Conservation (phyloP, 768 basidiomycete genomes). For the Lactarius indigo region DNA sequence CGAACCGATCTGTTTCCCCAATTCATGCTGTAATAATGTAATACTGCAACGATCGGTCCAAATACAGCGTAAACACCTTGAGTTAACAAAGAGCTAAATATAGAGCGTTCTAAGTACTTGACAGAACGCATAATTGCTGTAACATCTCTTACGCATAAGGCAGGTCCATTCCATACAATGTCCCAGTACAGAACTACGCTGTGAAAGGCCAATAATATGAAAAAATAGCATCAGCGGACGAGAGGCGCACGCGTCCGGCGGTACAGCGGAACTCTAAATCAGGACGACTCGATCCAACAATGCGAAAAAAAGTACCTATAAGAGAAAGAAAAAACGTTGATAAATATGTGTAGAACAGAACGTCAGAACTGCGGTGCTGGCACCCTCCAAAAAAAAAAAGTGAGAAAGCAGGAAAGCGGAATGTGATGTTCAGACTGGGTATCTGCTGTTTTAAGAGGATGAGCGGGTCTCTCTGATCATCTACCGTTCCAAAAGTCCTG, state of each 20-base stretch:
- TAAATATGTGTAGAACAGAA: constrained; percentile 3
- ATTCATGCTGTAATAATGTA: background rate
- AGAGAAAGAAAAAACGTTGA: background rate
- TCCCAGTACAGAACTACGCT: constrained; percentile 3
- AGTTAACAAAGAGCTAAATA: background rate
- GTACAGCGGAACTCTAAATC: constrained; percentile 11
- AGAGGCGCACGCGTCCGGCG: constrained; percentile 13
- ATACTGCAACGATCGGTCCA: background rate
- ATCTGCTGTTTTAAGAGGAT: constrained; percentile 7
- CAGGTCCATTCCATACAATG: background rate
- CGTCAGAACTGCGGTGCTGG: background rate
- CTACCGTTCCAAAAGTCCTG: background rate
- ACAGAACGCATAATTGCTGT: background rate
- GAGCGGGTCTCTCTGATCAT: background rate
- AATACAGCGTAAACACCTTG: background rate
- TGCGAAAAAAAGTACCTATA: background rate
- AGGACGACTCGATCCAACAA: constrained; percentile 5
- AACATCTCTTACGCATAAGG: background rate
- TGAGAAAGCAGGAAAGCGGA: background rate
- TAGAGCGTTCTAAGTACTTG: background rate
- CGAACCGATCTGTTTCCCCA: background rate
- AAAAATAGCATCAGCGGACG: constrained; percentile 10
- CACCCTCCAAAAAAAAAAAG: background rate
- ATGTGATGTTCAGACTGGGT: constrained; percentile 3
- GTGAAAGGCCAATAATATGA: constrained; percentile 11